phyloP scores from a whole-genome alignment of 345 rosid species.

The Litchi chinensis region DNA sequence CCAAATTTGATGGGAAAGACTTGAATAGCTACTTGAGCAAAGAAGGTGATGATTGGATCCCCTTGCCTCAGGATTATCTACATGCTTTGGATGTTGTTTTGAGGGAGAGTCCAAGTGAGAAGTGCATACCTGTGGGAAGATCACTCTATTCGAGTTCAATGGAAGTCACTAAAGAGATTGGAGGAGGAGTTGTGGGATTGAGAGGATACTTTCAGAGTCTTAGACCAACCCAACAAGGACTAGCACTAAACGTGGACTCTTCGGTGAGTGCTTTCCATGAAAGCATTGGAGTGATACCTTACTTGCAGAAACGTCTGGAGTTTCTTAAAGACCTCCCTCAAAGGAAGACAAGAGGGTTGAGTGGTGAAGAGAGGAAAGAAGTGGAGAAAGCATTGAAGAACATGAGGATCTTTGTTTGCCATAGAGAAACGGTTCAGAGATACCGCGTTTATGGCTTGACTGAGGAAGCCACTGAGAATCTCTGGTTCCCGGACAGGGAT shows the following conservation, averaged over 20 bases:
- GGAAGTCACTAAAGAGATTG: slow-evolving; percentile 79
- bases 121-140: slow-evolving; percentile 70
- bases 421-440: slow-evolving; percentile 89
- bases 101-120: slow-evolving; percentile 83
- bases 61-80: slow-evolving; percentile 87
- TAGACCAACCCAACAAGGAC: slow-evolving; percentile 91
- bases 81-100: slow-evolving; percentile 94
- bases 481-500: slow-evolving; percentile 83
- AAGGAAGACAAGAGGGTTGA: slow-evolving; percentile 65
- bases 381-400: slow-evolving; percentile 83
- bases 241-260: slow-evolving; percentile 88
- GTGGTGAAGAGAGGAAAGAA: slow-evolving; percentile 73
- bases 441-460: slow-evolving; percentile 87
- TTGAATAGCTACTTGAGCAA: slow-evolving; percentile 60
- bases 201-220: slow-evolving; percentile 97
- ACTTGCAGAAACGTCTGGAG: slow-evolving; percentile 83
- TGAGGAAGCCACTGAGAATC: slow-evolving; percentile 65
- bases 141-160: slow-evolving; percentile 80
- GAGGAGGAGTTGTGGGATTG: slow-evolving; percentile 90
- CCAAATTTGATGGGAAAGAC: slow-evolving; percentile 77
- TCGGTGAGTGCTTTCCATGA: slow-evolving; percentile 90
- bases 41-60: slow-evolving; percentile 73
- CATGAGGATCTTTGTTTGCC: slow-evolving; percentile 87
- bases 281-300: slow-evolving; percentile 85
- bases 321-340: slow-evolving; percentile 78